Evolutionary conservation across 225 moss, liverwort and hornwort species (phyloP), one percentile per base, ranked within the genome.

Genomic region (Polytrichum commune): DNA sequence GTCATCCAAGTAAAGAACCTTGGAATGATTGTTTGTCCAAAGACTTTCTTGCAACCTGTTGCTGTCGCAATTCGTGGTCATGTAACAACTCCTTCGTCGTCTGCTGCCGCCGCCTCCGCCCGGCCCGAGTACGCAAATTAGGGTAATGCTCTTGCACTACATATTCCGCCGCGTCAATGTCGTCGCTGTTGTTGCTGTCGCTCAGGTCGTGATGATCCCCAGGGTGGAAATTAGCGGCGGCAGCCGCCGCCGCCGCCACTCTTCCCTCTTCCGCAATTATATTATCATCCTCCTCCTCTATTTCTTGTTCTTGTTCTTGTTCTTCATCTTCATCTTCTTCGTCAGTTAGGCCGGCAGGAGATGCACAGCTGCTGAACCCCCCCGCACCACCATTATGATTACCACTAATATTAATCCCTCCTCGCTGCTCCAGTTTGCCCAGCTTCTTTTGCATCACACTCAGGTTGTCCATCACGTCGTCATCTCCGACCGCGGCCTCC

Each of bases 291-390:
- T 85, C 84, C 5, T 81, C 80, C 0, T 83, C 80, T 25, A 5
- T 0, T 25, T 25, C 25, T 25, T 25, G 25, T 13, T 28, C 69
- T 35, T 60, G 29, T 22, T 70, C 70, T 4, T 63, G 60, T 7
- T 65, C 56, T 4, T 81, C 77, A 1, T 75, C 84, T 8, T 69
- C 77, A 19, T 70, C 69, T 5, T 57, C 54, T 28, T 64, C 65
- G 5, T 60, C 61, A 23, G 46, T 13, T 3, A 46, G 46, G 46
- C 46, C 46, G 16, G 46, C 28, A 67, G 78, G 84, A 19, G 79
- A 79, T 68, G 83, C 77, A 35, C 83, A 86, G 77, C 86, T 86
- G 79, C 83, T 86, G n/a, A 86, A 83, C 27, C 83, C 80, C 54
- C 80, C 86, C 29, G 83, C 60, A 19, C 81, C 74, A 13, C 13